Base-by-base conservation (phyloP, 2,329 filamentous ascomycete genomes). In the Graphium sp. region DNA sequence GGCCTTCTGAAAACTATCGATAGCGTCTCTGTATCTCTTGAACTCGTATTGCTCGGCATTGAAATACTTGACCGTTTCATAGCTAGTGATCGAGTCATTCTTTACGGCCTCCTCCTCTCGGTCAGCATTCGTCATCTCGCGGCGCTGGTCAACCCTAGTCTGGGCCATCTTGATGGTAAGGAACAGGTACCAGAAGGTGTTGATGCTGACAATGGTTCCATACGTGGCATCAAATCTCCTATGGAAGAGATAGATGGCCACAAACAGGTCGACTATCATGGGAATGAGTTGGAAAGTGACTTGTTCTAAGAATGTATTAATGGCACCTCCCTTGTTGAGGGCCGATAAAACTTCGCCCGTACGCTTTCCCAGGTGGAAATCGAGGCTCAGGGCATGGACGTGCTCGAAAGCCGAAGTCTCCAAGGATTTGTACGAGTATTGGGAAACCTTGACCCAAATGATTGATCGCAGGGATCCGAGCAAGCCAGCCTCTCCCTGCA, bases 51-150 rank as follows among this genome's bases (percentile, higher is more conserved):
- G 60, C 44, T 87, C 81, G 6, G 80, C 80, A 41, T 87, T 87
- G 60, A 89, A 89, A 44, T 87, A 87, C 47, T 87, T 89, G 46
- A 87, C 81, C 2, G 80, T 87, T 56, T 98, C 89, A 49, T 95
- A 98, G n/a, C 84, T 92, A 36, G 89, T 84, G 59, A 98, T 89
- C 1, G 89, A 95, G 50, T 98, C 89, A 47, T 94, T 95, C 55
- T 95, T 95, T 40, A 95, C 84, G 6, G 89, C 89, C 51, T 94
- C 87, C 53, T 94, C 84, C 53, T 94, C 84, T 37, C 89, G 70
- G 40, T 89, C 84, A 10, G 84, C 82, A 47, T 94, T 95, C 28
- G 87, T 87, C 78, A 94, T 94, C 44, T 87, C 72, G 35, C 89
- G 71, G 41, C 89, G 74, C 42, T 93, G 82, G 43, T 92, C 82